Evolutionary conservation across 2,329 filamentous ascomycete species (phyloP).

Genomic region (Plectosphaerella sp.): DNA sequence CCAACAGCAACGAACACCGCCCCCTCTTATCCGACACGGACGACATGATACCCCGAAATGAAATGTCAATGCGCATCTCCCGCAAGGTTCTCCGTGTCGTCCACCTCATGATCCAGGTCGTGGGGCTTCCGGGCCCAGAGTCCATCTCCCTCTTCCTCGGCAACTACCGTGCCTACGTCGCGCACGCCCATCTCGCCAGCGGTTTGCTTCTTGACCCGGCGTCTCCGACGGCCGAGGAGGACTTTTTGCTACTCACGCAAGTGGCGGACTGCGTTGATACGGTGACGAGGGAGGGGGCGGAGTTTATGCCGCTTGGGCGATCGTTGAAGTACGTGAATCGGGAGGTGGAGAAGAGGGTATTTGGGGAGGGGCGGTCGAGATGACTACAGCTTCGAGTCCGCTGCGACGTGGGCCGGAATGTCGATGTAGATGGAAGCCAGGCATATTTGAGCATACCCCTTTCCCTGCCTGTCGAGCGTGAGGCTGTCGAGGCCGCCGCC

Average conservation of each 20-base stretch:
- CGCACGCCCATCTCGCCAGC: conserved; percentile 4
- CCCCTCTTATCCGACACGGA: neutral
- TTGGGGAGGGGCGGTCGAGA: neutral
- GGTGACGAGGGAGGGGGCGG: no score
- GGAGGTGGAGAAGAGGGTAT: neutral
- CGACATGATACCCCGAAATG: conserved; percentile 2
- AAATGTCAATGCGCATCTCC: conserved; percentile 1
- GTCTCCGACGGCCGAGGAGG: no score
- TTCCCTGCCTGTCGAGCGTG: conserved; percentile 3
- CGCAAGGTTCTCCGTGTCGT: conserved; percentile 4
- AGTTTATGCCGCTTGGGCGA: no score
- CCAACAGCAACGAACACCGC: conserved; percentile 2
- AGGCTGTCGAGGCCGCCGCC: conserved; percentile 4
- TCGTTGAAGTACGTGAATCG: no score
- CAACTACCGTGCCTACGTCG: conserved; percentile 2
- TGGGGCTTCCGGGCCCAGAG: neutral
- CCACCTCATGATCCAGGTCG: conserved; percentile 2
- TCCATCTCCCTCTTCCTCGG: neutral
- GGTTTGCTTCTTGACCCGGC: neutral
- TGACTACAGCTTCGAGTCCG: neutral
- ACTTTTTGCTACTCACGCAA: no score
- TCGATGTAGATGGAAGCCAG: conserved; percentile 1
- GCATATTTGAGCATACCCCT: conserved; percentile 4
- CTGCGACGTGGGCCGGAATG: neutral
- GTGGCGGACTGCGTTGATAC: no score